These are phyloP conservation scores for Aspergillus nidulans DNA, from an alignment of 495 filamentous ascomycete species.

Conservation along the genomic window DNA sequence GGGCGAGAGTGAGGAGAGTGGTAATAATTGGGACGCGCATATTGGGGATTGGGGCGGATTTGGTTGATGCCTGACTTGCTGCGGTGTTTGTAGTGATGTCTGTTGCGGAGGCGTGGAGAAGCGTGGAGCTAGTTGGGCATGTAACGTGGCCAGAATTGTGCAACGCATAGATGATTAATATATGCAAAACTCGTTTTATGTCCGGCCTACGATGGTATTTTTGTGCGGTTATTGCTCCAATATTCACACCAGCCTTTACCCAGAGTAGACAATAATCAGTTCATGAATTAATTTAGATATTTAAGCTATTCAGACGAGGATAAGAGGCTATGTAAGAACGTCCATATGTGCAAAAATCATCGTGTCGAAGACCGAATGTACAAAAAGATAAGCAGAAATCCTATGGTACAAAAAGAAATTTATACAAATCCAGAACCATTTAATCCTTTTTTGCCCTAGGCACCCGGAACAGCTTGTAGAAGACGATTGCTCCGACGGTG, in stretches of 20 bases:
- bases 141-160: too few species aligned
- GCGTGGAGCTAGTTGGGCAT: neutral
- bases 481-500: slow-evolving; percentile 51
- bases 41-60: slow-evolving; percentile 6
- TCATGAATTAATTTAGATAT: too few species aligned
- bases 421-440: neutral
- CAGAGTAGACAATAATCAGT: too few species aligned
- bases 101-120: neutral
- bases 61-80: neutral
- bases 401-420: neutral
- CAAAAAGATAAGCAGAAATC: neutral
- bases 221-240: too few species aligned
- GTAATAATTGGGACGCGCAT: slow-evolving; percentile 33
- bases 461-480: slow-evolving; percentile 71
- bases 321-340: too few species aligned
- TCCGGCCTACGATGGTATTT: too few species aligned
- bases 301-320: too few species aligned
- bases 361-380: too few species aligned
- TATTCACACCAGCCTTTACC: too few species aligned
- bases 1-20: slow-evolving; percentile 48
- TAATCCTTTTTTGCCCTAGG: slow-evolving; percentile 44
- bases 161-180: neutral
- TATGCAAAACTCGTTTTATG: neutral
- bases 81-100: neutral
- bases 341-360: too few species aligned